Conservation (phyloP, 2,329 filamentous ascomycete species). For the Diaporthe sp. region DNA sequence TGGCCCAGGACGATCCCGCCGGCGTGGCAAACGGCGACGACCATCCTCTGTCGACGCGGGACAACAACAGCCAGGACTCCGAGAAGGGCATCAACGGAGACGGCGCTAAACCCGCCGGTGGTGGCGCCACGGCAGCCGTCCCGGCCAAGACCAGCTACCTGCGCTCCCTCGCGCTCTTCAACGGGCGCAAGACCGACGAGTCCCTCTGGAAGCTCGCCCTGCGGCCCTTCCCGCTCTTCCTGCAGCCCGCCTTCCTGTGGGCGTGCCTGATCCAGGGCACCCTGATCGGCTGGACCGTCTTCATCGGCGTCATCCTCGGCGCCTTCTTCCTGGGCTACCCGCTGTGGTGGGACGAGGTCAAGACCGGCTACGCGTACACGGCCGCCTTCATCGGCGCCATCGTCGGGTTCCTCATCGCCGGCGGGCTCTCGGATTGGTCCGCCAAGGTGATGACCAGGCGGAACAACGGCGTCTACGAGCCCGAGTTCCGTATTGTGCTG, state of each 20-base stretch:
- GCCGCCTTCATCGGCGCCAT: conserved; percentile 89
- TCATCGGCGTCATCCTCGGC: conserved; percentile 88
- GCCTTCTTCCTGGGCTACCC: conserved; percentile 85
- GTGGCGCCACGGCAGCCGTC: conserved; percentile 35
- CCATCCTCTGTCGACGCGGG: neutral
- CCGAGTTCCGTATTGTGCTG: conserved; percentile 88
- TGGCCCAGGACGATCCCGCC: conserved; percentile 51
- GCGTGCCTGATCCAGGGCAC: conserved; percentile 84
- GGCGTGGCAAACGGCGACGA: conserved; percentile 15
- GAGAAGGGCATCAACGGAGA: conserved; percentile 26
- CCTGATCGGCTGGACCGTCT: conserved; percentile 95
- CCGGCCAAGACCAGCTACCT: conserved; percentile 69
- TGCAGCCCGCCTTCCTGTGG: conserved; percentile 90
- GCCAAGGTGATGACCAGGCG: conserved; percentile 78
- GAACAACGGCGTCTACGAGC: conserved; percentile 89
- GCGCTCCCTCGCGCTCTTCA: conserved; percentile 78
- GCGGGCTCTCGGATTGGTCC: conserved; percentile 79
- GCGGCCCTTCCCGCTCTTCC: conserved; percentile 86
- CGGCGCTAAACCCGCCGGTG: conserved; percentile 49
- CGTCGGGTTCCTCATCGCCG: conserved; percentile 82
- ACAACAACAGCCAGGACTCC: conserved; percentile 19
- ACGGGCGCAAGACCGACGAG: conserved; percentile 86
- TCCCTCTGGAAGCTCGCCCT: conserved; percentile 74
- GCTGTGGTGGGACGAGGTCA: conserved; percentile 83
- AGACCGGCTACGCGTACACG: conserved; percentile 89